These are phyloP conservation scores for Aspergillus campestris DNA, from an alignment of 495 filamentous ascomycete species.

Conservation along the genomic window DNA sequence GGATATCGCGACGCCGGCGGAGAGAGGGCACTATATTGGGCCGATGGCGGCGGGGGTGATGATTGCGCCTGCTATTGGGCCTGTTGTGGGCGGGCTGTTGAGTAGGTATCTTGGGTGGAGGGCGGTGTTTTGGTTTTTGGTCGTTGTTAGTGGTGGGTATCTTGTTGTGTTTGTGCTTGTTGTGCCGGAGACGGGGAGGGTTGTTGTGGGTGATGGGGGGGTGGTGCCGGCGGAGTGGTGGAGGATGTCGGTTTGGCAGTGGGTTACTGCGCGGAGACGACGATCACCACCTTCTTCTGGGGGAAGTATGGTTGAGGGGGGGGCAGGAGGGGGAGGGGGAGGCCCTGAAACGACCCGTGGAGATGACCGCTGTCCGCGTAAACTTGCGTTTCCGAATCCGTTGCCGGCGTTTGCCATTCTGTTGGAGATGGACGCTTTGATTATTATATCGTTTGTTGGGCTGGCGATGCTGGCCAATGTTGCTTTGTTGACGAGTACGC, in stretches of 20 bases:
- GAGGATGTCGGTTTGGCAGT: conserved; percentile 33
- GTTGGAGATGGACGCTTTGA: conserved; percentile 52
- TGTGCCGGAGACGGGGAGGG: conserved; percentile 61
- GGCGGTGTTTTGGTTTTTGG: conserved; percentile 39
- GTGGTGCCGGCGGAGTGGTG: conserved; percentile 19
- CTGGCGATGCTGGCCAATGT: conserved; percentile 47
- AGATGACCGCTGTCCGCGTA: conserved; percentile 15
- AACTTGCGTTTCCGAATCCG: conserved; percentile 58
- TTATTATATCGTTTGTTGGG: conserved; percentile 48
- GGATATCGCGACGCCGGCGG: conserved; percentile 49
- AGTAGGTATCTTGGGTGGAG: conserved; percentile 29
- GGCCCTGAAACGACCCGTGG: conserved; percentile 10
- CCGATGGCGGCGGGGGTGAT: conserved; percentile 20
- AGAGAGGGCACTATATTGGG: conserved; percentile 54
- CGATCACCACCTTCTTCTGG: too few relatives aligned
- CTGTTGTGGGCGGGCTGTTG: conserved; percentile 35
- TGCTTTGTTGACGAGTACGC: conserved; percentile 41
- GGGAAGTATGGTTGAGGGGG: too few relatives aligned
- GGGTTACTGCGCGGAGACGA: conserved; percentile 8
- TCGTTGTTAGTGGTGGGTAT: conserved; percentile 22
- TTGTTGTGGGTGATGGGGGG: conserved; percentile 62
- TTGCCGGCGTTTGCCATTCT: conserved; percentile 53
- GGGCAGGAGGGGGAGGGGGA: conserved; percentile 16
- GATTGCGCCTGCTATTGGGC: conserved; percentile 25
- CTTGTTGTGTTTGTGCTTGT: conserved; percentile 38